Conservation (phyloP, 345 rosid genomes). For the Physaria fendleri region DNA sequence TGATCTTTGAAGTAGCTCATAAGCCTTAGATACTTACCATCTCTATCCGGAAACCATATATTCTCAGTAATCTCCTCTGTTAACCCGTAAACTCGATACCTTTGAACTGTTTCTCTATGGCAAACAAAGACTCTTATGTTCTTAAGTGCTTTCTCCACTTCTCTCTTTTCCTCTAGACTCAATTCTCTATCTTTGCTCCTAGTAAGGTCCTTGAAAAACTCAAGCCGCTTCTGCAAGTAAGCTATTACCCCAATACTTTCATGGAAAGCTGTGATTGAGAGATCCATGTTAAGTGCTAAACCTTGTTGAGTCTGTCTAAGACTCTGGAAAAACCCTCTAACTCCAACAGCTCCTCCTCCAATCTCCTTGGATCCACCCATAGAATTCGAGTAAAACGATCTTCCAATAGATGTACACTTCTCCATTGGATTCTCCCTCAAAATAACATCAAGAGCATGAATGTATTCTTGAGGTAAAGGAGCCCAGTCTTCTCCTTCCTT, state of each 20-base stretch:
- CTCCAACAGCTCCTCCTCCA: conserved; percentile 90
- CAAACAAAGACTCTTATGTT: conserved; percentile 87
- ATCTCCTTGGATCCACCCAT: conserved; percentile 75
- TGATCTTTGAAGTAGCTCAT: conserved; percentile 84
- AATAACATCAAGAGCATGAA: conserved; percentile 90
- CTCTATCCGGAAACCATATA: conserved; percentile 74
- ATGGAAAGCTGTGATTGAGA: conserved; percentile 82
- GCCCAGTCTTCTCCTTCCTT: conserved; percentile 66
- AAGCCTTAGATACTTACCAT: conserved; percentile 66
- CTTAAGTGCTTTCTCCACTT: conserved; percentile 77
- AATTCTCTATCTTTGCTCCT: conserved; percentile 61
- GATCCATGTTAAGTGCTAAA: conserved; percentile 82
- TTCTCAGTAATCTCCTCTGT: conserved; percentile 71
- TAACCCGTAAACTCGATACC: conserved; percentile 74
- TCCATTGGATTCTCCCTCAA: conserved; percentile 78
- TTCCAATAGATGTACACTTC: conserved; percentile 64
- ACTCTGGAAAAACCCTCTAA: conserved; percentile 94
- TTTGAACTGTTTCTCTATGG: conserved; percentile 89
- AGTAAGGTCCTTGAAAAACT: conserved; percentile 70
- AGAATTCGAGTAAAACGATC: conserved; percentile 74
- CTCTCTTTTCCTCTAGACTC: conserved; percentile 63
- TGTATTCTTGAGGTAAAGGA: conserved; percentile 87
- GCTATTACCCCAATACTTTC: conserved; percentile 87
- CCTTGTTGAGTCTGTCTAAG: conserved; percentile 95
- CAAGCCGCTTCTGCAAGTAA: conserved; percentile 79